A percentile compares a stretch with the other conserved stretches of the same genome.
These are phyloP conservation scores for Miscanthus sacchariflorus DNA, from an alignment of 202 grass and related monocot genomes.

Conservation along the genomic window DNA sequence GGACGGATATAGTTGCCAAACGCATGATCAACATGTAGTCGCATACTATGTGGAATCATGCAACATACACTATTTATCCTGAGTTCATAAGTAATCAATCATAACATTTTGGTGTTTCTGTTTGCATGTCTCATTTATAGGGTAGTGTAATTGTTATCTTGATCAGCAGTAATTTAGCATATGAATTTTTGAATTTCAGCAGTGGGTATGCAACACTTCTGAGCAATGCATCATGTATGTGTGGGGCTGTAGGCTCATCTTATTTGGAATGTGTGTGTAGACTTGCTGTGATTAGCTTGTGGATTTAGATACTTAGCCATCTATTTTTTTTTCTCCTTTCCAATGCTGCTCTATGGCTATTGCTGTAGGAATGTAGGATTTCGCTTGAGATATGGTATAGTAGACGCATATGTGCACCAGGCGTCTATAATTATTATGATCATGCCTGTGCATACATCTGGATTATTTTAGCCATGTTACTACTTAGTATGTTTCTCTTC, in stretches of 20 bases:
- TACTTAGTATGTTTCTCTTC: not conserved
- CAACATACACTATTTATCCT: not conserved
- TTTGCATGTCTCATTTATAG: not conserved
- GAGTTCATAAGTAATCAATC: not conserved
- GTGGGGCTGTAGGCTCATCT: not conserved
- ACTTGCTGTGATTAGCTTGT: not conserved
- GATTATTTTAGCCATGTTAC: not conserved
- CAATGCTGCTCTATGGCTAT: not conserved
- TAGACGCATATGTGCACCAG: not conserved
- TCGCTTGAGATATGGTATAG: not conserved
- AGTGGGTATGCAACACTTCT: not conserved
- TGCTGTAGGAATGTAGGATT: constrained; percentile 7
- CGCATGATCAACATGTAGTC: not conserved
- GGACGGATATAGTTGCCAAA: not conserved
- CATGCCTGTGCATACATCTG: not conserved
- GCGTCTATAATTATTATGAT: not conserved
- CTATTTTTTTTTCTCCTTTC: not conserved
- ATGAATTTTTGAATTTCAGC: not conserved
- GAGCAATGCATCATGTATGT: not conserved
- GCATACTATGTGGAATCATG: not conserved
- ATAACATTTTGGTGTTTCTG: no score
- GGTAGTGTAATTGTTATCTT: not conserved
- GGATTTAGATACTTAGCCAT: not conserved
- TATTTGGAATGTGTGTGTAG: not conserved
- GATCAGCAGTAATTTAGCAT: not conserved